These are phyloP conservation scores for Spongiforma sp. DNA, from an alignment of 1,284 basidiomycete species.

Conservation along the genomic window DNA sequence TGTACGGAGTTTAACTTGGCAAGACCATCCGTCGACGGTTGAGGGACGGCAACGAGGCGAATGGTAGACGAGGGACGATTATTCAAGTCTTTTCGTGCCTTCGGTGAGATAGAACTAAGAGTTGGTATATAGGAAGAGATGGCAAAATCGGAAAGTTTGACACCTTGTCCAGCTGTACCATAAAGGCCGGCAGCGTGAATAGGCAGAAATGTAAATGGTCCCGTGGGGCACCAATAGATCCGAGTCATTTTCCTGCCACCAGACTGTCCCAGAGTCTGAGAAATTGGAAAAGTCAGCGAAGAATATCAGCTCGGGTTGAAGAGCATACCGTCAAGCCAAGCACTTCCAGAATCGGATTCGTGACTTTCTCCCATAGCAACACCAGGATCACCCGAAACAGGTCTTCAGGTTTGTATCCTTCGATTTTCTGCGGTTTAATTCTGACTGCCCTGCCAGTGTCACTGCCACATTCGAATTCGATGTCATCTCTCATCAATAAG, in stretches of 20 bases:
- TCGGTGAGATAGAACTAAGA: not conserved
- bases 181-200: too few species aligned
- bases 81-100: not conserved
- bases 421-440: not conserved
- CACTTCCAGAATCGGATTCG: not conserved
- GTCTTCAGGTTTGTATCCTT: not conserved
- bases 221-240: too few species aligned
- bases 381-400: not conserved
- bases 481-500: too few species aligned
- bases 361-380: not conserved
- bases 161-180: too few species aligned
- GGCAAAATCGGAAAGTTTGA: too few species aligned
- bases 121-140: too few species aligned
- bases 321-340: not conserved
- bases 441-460: too few species aligned
- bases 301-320: not conserved
- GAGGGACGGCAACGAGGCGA: not conserved
- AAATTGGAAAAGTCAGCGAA: not conserved
- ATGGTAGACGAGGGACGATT: not conserved
- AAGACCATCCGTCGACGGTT: not conserved
- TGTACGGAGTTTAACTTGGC: not conserved
- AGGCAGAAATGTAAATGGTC: too few species aligned
- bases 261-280: too few species aligned
- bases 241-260: not conserved
- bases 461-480: too few species aligned